Conservation (phyloP, 179 eudicot species). For the Monotropa hypopitys region DNA sequence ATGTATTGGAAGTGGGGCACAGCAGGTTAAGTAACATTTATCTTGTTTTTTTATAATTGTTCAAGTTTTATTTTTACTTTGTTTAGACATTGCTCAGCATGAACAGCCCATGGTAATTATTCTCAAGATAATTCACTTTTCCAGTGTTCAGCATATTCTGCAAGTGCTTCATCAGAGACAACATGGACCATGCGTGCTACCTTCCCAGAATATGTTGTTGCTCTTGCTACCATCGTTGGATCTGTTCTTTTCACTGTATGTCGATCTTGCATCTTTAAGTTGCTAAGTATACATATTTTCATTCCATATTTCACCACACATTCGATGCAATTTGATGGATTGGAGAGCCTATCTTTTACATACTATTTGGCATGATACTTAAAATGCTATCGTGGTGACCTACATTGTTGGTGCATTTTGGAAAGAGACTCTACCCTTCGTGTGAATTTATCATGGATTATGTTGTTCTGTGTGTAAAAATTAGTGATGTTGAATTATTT, state of each 20-base stretch:
- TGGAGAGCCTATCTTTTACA: not conserved
- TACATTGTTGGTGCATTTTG: not conserved
- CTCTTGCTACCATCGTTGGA: slow-evolving; percentile 90
- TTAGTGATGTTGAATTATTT: not conserved
- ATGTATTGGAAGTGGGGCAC: slow-evolving; percentile 48
- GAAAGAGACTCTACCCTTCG: not conserved
- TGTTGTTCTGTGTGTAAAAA: not conserved
- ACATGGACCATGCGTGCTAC: slow-evolving; percentile 94
- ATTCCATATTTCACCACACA: not conserved
- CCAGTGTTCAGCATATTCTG: slow-evolving; percentile 79
- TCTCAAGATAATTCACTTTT: slow-evolving; percentile 5
- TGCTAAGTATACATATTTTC: not conserved
- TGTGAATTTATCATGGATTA: not conserved
- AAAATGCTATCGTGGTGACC: not conserved
- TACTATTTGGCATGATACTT: not conserved
- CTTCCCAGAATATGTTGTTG: slow-evolving; percentile 95
- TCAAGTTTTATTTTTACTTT: not conserved
- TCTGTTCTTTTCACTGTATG: slow-evolving; percentile 91
- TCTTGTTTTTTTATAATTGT: not conserved
- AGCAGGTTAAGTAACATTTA: slow-evolving; percentile 32
- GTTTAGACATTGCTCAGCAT: not conserved
- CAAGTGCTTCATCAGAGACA: slow-evolving; percentile 66
- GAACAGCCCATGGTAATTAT: not conserved
- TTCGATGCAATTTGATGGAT: not conserved
- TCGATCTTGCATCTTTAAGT: slow-evolving; percentile 2